phyloP scores from a whole-genome alignment of 1,139 yeast species.

The Diutina rugosa region DNA sequence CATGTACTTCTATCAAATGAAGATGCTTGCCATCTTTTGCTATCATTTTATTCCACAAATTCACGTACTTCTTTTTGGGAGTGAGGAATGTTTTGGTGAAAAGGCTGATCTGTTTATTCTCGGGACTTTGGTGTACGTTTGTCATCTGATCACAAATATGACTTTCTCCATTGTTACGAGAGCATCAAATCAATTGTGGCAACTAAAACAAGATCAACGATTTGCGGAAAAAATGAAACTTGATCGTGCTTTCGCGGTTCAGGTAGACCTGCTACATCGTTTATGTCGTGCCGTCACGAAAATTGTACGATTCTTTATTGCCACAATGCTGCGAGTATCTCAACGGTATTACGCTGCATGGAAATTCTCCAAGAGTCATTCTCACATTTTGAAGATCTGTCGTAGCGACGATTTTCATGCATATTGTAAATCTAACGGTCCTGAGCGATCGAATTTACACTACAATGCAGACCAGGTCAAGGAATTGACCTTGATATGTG shows the following conservation, averaged over 20 bases:
- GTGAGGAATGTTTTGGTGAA: constrained; percentile 19
- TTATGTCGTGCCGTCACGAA: constrained; percentile 4
- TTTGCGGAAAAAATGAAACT: constrained; percentile 6
- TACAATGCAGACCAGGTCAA: constrained; percentile 13
- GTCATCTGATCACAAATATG: not conserved
- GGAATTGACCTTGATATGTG: constrained; percentile 14
- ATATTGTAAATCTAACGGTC: constrained; percentile 8
- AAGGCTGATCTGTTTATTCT: constrained; percentile 20
- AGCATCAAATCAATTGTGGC: constrained; percentile 15
- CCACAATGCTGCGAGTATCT: constrained; percentile 10
- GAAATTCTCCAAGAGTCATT: constrained; percentile 32
- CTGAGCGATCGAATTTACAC: constrained; percentile 5
- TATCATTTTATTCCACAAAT: constrained; percentile 19
- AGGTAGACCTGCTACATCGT: constrained; percentile 3
- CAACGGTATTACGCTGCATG: constrained; percentile 37
- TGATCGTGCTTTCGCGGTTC: constrained; percentile 3
- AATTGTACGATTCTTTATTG: constrained; percentile 4
- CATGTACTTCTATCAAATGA: constrained; percentile 16
- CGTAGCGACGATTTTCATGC: constrained; percentile 18
- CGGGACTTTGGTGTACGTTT: constrained; percentile 14
- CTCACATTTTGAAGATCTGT: constrained; percentile 13
- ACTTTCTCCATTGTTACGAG: constrained; percentile 14
- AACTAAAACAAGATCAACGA: constrained; percentile 8
- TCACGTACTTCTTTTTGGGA: constrained; percentile 15
- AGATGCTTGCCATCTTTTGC: constrained; percentile 12